Evolutionary conservation across 1,284 basidiomycete species (phyloP).

Genomic region (Cryptococcus sp.): DNA sequence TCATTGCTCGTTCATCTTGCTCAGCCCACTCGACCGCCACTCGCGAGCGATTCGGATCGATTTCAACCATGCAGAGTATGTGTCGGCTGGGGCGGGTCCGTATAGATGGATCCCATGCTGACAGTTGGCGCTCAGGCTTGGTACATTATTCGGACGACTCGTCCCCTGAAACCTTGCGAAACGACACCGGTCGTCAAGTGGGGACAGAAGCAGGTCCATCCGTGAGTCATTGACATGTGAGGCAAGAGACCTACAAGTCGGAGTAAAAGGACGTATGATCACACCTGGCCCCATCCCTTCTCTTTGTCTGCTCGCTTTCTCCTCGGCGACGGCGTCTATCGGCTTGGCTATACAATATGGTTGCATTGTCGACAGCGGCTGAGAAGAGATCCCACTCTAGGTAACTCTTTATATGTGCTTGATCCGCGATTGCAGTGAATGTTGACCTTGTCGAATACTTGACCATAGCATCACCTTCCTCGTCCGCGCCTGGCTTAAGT

Average conservation of each 20-base stretch:
- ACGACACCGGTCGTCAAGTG: neutral
- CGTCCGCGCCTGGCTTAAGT: neutral
- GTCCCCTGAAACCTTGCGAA: slow-evolving; percentile 11
- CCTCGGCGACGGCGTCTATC: neutral
- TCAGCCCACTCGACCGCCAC: too few species aligned
- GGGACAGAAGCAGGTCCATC: slow-evolving; percentile 21
- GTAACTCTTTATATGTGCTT: neutral
- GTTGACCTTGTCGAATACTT: neutral
- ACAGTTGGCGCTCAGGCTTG: slow-evolving; percentile 17
- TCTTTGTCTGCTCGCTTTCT: neutral
- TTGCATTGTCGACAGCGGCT: slow-evolving; percentile 10
- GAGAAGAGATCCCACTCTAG: slow-evolving; percentile 8
- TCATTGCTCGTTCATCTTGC: too few species aligned
- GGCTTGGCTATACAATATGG: slow-evolving; percentile 6
- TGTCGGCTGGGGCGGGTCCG: too few species aligned
- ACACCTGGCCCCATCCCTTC: slow-evolving; percentile 28
- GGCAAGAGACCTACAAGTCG: neutral
- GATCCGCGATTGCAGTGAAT: too few species aligned
- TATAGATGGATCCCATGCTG: too few species aligned
- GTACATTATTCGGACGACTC: slow-evolving; percentile 35
- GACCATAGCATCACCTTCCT: neutral
- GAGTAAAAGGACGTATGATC: slow-evolving; percentile 24
- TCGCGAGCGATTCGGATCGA: too few species aligned
- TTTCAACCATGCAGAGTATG: too few species aligned
- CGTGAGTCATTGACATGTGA: slow-evolving; percentile 20